Conservation (phyloP, 192 early-diverging fungal genomes). For the Glomus cerebriforme region DNA sequence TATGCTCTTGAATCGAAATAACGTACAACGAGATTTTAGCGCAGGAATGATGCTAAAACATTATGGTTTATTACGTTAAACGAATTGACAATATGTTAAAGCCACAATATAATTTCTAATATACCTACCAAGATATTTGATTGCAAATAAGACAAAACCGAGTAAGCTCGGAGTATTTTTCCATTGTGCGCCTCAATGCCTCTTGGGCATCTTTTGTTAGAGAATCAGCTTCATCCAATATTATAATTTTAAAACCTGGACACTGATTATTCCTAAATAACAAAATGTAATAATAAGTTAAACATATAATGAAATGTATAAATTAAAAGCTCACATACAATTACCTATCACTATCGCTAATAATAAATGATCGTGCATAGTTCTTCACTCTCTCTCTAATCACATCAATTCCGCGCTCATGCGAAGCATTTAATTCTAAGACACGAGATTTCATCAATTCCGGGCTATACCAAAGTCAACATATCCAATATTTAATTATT, state of each 20-base stretch:
- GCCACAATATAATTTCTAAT: neutral
- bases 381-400: slow-evolving; percentile 93
- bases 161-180: slow-evolving; percentile 89
- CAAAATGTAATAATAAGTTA: neutral
- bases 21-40: slow-evolving; percentile 89
- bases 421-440: slow-evolving; percentile 94
- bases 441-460: slow-evolving; percentile 77
- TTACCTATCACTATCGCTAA: neutral
- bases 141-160: slow-evolving; percentile 96
- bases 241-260: slow-evolving; percentile 95
- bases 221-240: slow-evolving; percentile 96
- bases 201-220: slow-evolving; percentile 95
- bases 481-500: neutral
- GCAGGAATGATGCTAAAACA: slow-evolving; percentile 85
- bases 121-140: slow-evolving; percentile 67
- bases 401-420: slow-evolving; percentile 95
- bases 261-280: slow-evolving; percentile 38
- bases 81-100: neutral
- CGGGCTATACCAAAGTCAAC: slow-evolving; percentile 60
- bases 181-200: slow-evolving; percentile 91
- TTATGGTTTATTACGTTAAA: neutral
- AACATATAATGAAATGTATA: too few relatives aligned
- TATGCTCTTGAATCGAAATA: slow-evolving; percentile 92
- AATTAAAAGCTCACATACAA: neutral
- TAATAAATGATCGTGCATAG: slow-evolving; percentile 79